Percentiles rank a stretch among this genome's conserved stretches.
phyloP scores from a whole-genome alignment of 2,329 filamentous ascomycete species.

The Lecanicillium sp. region DNA sequence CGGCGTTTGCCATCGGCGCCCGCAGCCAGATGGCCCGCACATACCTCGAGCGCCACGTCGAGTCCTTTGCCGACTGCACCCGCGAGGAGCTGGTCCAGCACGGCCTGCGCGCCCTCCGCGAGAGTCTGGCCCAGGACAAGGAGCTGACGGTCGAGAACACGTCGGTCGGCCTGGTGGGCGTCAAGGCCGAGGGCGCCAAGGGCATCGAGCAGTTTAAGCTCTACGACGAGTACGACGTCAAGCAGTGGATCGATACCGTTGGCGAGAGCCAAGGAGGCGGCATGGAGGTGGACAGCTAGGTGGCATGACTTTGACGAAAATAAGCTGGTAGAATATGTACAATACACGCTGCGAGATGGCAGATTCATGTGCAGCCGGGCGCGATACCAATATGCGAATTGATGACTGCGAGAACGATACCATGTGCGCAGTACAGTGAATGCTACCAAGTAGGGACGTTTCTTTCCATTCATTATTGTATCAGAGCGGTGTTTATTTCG shows the following conservation, averaged over 20 bases:
- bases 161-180: constrained; percentile 78
- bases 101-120: constrained; percentile 85
- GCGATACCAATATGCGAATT: constrained; percentile 6
- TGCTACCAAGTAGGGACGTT: too few relatives aligned
- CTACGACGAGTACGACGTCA: constrained; percentile 82
- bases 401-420: neutral
- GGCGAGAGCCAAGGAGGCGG: constrained; percentile 44
- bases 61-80: constrained; percentile 68
- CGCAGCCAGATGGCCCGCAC: constrained; percentile 96
- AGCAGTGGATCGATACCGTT: constrained; percentile 75
- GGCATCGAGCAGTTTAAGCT: constrained; percentile 77
- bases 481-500: neutral
- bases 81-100: constrained; percentile 87
- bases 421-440: neutral
- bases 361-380: constrained; percentile 11
- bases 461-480: too few relatives aligned
- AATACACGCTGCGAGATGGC: constrained; percentile 27
- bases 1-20: constrained; percentile 91
- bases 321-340: constrained; percentile 30
- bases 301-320: constrained; percentile 15
- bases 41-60: constrained; percentile 88
- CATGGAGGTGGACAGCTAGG: constrained; percentile 33
- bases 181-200: constrained; percentile 46
- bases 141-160: constrained; percentile 97
- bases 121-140: constrained; percentile 94